These are phyloP conservation scores for Paspalum vaginatum DNA, from an alignment of 176 grass and related monocot genomes.

Conservation along the genomic window DNA sequence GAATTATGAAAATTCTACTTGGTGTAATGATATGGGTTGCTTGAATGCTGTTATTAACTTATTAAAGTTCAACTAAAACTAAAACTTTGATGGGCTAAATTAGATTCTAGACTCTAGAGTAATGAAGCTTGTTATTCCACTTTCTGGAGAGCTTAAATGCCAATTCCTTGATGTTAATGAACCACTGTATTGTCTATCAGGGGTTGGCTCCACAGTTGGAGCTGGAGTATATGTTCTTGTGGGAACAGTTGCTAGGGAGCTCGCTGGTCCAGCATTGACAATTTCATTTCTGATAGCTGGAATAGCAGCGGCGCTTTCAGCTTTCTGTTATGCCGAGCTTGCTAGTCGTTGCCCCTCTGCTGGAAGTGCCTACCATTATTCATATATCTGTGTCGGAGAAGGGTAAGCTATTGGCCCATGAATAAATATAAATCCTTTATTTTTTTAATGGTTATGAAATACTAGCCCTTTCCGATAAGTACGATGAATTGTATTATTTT, in stretches of 20 bases:
- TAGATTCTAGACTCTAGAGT: neutral
- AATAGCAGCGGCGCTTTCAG: conserved; percentile 80
- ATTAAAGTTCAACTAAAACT: neutral
- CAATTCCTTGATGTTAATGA: neutral
- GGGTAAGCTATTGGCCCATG: conserved; percentile 58
- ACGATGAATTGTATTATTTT: neutral
- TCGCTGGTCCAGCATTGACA: conserved; percentile 67
- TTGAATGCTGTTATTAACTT: neutral
- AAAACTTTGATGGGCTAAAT: neutral
- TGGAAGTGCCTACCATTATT: conserved; percentile 90
- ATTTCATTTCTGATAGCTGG: conserved; percentile 87
- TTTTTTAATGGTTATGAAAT: conserved; percentile 14
- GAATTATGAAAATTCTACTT: conserved; percentile 19
- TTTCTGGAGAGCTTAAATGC: neutral
- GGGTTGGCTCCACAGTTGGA: conserved; percentile 86
- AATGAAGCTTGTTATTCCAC: neutral
- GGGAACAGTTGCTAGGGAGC: conserved; percentile 81
- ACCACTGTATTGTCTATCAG: conserved; percentile 39
- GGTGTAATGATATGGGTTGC: neutral
- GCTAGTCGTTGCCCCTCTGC: conserved; percentile 88
- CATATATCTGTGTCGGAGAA: conserved; percentile 89
- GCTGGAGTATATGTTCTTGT: conserved; percentile 86
- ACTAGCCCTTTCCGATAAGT: conserved; percentile 1
- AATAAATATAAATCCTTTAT: conserved; percentile 19
- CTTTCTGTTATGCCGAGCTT: conserved; percentile 89